These are phyloP conservation scores for Sphenostylis stenocarpa DNA, from an alignment of 306 rosid species.

Conservation along the genomic window DNA sequence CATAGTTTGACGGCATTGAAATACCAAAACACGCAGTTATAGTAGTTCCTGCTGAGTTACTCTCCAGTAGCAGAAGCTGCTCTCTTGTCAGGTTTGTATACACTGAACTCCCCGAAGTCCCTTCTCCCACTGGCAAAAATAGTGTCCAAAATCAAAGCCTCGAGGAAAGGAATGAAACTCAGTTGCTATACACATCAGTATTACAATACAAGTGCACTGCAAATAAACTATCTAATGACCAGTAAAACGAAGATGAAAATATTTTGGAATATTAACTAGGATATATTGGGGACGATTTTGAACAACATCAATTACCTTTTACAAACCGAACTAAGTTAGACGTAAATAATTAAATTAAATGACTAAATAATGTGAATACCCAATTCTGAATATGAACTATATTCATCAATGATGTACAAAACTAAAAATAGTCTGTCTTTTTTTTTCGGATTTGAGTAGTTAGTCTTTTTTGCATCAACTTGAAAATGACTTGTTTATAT, in stretches of 20 bases:
- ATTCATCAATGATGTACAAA: background rate
- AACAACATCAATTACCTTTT: background rate
- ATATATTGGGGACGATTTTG: background rate
- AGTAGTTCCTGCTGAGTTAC: constrained; percentile 10
- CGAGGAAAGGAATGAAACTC: constrained; percentile 47
- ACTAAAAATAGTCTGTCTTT: background rate
- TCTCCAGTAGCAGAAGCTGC: constrained; percentile 8
- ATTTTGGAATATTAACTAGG: no score
- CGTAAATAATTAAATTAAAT: background rate
- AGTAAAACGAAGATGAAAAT: no score
- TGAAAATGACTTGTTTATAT: background rate
- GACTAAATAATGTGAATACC: background rate
- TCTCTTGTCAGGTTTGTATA: constrained; percentile 63
- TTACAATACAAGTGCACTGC: background rate
- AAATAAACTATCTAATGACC: background rate
- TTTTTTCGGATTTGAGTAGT: no score
- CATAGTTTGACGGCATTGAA: background rate
- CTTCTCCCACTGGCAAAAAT: constrained; percentile 82
- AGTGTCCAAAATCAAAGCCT: constrained; percentile 67
- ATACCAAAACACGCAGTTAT: background rate
- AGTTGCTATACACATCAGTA: constrained; percentile 30
- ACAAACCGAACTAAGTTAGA: background rate
- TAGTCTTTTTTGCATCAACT: constrained; percentile 2
- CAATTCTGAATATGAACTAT: background rate
- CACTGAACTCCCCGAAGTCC: constrained; percentile 85